phyloP scores from a whole-genome alignment of 768 basidiomycete species.

The Termitomyces sp. region DNA sequence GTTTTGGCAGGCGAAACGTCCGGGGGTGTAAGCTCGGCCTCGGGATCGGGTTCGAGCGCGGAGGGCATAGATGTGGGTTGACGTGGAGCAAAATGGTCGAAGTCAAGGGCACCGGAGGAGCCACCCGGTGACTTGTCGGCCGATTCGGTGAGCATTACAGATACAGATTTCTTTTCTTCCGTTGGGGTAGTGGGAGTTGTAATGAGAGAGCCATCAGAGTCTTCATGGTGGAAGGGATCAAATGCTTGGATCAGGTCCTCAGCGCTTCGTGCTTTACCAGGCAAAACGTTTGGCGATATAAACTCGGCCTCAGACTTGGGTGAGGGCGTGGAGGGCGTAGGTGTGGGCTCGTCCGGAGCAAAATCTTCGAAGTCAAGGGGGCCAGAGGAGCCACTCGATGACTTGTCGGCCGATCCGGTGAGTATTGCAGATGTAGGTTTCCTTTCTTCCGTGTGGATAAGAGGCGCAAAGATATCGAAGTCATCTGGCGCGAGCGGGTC shows the following conservation, averaged over 20 bases:
- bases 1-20: neutral
- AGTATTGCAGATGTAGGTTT: neutral
- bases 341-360: neutral
- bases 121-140: neutral
- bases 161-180: neutral
- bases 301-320: neutral
- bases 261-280: neutral
- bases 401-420: neutral
- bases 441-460: neutral
- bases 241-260: neutral
- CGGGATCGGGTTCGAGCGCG: neutral
- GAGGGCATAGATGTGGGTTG: neutral
- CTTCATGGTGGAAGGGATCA: constrained; percentile 3
- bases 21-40: neutral
- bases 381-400: neutral
- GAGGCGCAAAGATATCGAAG: constrained; percentile 6
- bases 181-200: neutral
- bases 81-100: neutral
- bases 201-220: neutral
- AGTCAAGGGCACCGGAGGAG: neutral
- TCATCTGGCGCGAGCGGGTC: neutral
- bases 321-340: neutral
- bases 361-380: neutral
- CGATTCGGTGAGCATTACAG: neutral
- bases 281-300: neutral